These are phyloP conservation scores for Pseudogymnoascus sp. DNA, from an alignment of 2,329 filamentous ascomycete species.

Conservation along the genomic window DNA sequence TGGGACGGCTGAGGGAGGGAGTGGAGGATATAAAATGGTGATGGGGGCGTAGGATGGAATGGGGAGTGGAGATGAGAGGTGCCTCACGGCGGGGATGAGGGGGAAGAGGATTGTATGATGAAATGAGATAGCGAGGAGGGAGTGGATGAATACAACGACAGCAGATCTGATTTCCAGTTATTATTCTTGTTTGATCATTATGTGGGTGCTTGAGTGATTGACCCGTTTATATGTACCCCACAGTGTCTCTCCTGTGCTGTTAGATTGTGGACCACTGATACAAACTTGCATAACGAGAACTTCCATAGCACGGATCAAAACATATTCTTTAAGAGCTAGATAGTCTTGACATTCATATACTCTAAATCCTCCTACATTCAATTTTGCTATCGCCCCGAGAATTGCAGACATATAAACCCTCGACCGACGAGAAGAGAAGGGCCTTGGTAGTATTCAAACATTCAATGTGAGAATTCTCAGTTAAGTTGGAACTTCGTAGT, in stretches of 20 bases:
- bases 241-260: no score
- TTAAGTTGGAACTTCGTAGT: constrained; percentile 39
- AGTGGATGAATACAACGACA: neutral
- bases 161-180: neutral
- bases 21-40: neutral
- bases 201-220: neutral
- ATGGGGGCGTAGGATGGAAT: neutral
- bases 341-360: neutral
- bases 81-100: constrained; percentile 1
- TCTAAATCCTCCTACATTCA: neutral
- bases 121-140: neutral
- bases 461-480: constrained; percentile 24
- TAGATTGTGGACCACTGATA: no score
- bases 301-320: neutral
- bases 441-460: neutral
- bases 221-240: neutral
- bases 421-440: neutral
- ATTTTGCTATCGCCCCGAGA: neutral
- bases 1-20: neutral
- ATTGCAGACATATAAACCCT: neutral
- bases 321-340: neutral
- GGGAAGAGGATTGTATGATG: neutral
- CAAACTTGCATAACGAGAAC: no score
- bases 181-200: neutral
- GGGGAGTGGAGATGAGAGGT: neutral